phyloP scores from a whole-genome alignment of 805 yeast species.

The Ascoidea tarda region DNA sequence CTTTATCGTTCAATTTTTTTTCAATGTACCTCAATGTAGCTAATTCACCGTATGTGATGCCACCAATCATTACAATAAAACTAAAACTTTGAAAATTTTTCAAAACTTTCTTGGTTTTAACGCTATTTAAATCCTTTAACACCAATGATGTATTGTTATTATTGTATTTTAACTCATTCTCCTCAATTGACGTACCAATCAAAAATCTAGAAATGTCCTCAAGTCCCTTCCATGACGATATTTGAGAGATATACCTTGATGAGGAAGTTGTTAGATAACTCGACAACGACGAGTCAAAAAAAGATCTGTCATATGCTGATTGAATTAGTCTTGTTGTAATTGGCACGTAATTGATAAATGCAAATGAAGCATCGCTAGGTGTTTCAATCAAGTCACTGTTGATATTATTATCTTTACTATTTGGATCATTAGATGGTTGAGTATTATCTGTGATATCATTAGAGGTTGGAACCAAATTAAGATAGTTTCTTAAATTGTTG shows the following conservation, averaged over 20 bases:
- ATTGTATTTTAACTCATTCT: conserved; percentile 5
- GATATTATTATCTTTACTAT: conserved; percentile 12
- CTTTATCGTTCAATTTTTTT: conserved; percentile 21
- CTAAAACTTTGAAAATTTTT: conserved; percentile 14
- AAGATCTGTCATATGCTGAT: conserved; percentile 44
- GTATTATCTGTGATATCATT: conserved; percentile 9
- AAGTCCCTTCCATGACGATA: conserved; percentile 23
- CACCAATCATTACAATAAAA: conserved; percentile 61
- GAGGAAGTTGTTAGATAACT: conserved; percentile 8
- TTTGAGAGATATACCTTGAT: conserved; percentile 11
- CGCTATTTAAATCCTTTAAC: conserved; percentile 11
- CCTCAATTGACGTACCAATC: conserved; percentile 22
- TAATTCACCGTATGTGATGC: conserved; percentile 75
- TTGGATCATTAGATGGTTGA: not conserved
- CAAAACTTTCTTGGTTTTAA: conserved; percentile 5
- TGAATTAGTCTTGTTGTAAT: conserved; percentile 56
- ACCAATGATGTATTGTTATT: conserved; percentile 1
- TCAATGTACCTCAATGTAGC: conserved; percentile 57
- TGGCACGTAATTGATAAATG: conserved; percentile 78
- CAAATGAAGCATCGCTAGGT: conserved; percentile 39
- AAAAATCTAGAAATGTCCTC: conserved; percentile 22
- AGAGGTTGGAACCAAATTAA: conserved; percentile 33
- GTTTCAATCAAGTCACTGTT: conserved; percentile 19
- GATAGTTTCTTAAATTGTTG: conserved; percentile 20
- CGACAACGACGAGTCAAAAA: conserved; percentile 20